Evolutionary conservation across 441 rosid genomes (phyloP).

Genomic region (Dalechampia spathulata): DNA sequence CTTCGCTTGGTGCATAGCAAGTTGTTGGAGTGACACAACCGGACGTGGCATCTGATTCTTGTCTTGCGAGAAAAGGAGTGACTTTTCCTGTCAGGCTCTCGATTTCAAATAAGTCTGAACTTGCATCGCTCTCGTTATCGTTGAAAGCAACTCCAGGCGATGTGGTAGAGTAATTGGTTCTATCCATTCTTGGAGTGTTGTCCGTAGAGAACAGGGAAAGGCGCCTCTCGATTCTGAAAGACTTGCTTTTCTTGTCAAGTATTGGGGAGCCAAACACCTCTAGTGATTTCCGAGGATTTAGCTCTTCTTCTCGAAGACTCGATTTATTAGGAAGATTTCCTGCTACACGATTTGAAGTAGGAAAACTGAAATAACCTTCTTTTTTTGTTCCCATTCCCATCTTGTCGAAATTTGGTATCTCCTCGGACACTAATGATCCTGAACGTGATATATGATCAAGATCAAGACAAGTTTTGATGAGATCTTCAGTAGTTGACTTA

Average conservation of each 20-base stretch:
- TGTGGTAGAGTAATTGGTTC: slow-evolving; percentile 17
- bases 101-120: slow-evolving; percentile 87
- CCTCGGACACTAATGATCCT: slow-evolving; percentile 18
- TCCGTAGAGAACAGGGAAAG: slow-evolving; percentile 37
- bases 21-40: slow-evolving; percentile 43
- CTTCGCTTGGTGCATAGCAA: slow-evolving; percentile 79
- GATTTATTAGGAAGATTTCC: slow-evolving; percentile 25
- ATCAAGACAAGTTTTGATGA: slow-evolving; percentile 8
- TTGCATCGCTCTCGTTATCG: slow-evolving; percentile 56
- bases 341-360: slow-evolving; percentile 16
- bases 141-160: slow-evolving; percentile 14
- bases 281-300: slow-evolving; percentile 35
- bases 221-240: slow-evolving; percentile 33
- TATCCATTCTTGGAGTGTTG: slow-evolving; percentile 27
- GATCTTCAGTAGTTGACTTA: slow-evolving; percentile 5
- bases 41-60: slow-evolving; percentile 47
- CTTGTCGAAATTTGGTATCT: slow-evolving; percentile 9
- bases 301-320: slow-evolving; percentile 26
- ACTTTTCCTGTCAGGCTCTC: slow-evolving; percentile 62
- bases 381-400: slow-evolving; percentile 14
- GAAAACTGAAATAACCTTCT: slow-evolving; percentile 23
- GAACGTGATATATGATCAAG: slow-evolving; percentile 8
- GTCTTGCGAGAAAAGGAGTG: slow-evolving; percentile 45
- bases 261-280: slow-evolving; percentile 61
- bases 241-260: slow-evolving; percentile 25